Conservation (phyloP, 2,329 filamentous ascomycete genomes). For the Nothopassalora personata region DNA sequence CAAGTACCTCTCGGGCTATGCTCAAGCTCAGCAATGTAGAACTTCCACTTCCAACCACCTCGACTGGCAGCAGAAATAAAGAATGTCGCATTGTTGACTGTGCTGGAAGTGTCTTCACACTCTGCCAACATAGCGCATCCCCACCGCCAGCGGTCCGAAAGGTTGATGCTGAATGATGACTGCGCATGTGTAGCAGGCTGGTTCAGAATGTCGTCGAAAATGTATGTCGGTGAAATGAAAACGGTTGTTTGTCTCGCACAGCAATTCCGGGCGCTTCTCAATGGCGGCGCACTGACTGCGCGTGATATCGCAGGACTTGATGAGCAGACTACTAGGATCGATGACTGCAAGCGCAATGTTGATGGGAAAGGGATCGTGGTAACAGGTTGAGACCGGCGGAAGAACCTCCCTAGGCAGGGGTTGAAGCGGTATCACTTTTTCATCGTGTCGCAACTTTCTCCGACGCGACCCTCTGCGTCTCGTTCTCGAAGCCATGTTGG, state of each 20-base stretch:
- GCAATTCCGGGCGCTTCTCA: not conserved
- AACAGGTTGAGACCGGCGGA: not conserved
- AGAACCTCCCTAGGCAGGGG: not conserved
- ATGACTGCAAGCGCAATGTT: not conserved
- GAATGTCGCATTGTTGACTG: not conserved
- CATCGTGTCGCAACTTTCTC: not conserved
- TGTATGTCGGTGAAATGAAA: not conserved
- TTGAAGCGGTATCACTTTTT: not conserved
- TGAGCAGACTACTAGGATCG: not conserved
- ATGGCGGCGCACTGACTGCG: not conserved
- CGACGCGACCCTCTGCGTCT: not conserved
- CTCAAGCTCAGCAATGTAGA: not conserved
- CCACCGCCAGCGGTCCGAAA: not conserved
- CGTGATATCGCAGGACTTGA: not conserved
- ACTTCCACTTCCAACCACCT: conserved; percentile 3
- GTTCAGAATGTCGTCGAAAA: not conserved
- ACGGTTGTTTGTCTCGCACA: not conserved
- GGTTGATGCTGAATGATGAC: not conserved
- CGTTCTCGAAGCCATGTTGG: not conserved
- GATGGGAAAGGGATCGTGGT: not conserved
- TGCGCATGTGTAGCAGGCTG: not conserved
- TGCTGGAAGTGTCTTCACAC: not conserved
- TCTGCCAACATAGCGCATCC: not conserved
- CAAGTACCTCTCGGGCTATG: not conserved
- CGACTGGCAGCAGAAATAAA: conserved; percentile 1